Evolutionary conservation across 345 rosid species (phyloP).

Genomic region (Hibiscus tridactylites): DNA sequence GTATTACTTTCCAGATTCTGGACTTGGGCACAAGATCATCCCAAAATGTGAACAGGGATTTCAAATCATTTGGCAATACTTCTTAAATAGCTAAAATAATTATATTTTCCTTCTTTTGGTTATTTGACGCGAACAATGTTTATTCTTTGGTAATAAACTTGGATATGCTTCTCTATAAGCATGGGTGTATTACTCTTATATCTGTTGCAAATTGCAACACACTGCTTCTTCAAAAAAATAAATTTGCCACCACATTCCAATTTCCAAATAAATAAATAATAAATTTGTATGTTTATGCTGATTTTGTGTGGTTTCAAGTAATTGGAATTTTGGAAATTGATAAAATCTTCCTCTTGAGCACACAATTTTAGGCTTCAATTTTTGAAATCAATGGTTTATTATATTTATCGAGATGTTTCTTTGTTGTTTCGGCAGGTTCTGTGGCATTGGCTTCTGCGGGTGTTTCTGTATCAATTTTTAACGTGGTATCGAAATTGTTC

Average conservation of each 20-base stretch:
- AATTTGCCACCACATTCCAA: background rate
- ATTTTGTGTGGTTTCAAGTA: background rate
- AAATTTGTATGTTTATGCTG: background rate
- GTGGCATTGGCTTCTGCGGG: constrained; percentile 90
- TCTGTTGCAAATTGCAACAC: background rate
- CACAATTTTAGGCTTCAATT: background rate
- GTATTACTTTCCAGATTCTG: too few species aligned
- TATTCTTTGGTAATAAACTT: background rate
- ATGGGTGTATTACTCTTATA: background rate
- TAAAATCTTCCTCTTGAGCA: background rate
- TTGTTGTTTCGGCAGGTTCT: constrained; percentile 44
- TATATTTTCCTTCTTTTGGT: background rate
- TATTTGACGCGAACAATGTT: background rate
- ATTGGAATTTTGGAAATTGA: background rate
- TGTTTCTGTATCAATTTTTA: constrained; percentile 69
- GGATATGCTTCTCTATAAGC: background rate
- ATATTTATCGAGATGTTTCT: background rate
- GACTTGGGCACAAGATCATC: too few species aligned
- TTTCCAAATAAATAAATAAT: background rate
- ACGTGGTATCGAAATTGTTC: constrained; percentile 81
- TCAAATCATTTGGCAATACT: too few species aligned
- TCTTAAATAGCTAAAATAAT: background rate
- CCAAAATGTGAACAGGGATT: too few species aligned
- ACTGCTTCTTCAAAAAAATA: background rate
- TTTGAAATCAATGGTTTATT: background rate